Conservation (phyloP, 495 filamentous ascomycete species). For the Aspergillus diversus region DNA sequence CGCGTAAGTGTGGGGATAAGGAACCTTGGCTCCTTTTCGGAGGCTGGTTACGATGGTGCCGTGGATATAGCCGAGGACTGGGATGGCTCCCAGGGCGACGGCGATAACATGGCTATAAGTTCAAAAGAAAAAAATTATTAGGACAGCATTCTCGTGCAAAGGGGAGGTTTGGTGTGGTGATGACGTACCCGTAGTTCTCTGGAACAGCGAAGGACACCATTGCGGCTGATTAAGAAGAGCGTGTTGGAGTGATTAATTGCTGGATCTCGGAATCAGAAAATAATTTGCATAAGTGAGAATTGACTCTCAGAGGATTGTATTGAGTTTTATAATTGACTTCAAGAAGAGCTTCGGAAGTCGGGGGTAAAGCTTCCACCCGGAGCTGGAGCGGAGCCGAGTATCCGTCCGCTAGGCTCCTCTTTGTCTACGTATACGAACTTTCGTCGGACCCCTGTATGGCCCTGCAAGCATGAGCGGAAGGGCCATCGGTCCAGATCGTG, state of each 20-base stretch:
- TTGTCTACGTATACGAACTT: not conserved
- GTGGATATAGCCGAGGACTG: slow-evolving; percentile 65
- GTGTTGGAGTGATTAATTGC: no score
- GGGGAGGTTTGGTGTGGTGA: not conserved
- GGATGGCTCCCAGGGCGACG: slow-evolving; percentile 55
- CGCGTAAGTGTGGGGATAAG: slow-evolving; percentile 68
- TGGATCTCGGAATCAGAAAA: no score
- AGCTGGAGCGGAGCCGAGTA: slow-evolving; percentile 6
- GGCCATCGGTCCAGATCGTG: no score
- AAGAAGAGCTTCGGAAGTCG: slow-evolving; percentile 3
- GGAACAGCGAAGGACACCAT: slow-evolving; percentile 50
- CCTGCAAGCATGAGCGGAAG: no score
- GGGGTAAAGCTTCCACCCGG: slow-evolving; percentile 15
- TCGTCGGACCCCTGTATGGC: not conserved
- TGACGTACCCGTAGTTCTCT: slow-evolving; percentile 53
- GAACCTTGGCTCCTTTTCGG: slow-evolving; percentile 60
- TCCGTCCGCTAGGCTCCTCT: slow-evolving; percentile 12
- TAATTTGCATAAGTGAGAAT: not conserved
- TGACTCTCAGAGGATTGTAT: not conserved
- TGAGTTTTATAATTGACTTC: slow-evolving; percentile 16
- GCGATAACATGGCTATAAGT: slow-evolving; percentile 58
- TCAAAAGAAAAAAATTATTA: not conserved
- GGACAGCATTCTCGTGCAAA: not conserved
- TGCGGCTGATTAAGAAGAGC: slow-evolving; percentile 18
- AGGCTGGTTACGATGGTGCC: slow-evolving; percentile 39